Conservation (phyloP, 2,329 filamentous ascomycete species). For the Nemania bipapillata region DNA sequence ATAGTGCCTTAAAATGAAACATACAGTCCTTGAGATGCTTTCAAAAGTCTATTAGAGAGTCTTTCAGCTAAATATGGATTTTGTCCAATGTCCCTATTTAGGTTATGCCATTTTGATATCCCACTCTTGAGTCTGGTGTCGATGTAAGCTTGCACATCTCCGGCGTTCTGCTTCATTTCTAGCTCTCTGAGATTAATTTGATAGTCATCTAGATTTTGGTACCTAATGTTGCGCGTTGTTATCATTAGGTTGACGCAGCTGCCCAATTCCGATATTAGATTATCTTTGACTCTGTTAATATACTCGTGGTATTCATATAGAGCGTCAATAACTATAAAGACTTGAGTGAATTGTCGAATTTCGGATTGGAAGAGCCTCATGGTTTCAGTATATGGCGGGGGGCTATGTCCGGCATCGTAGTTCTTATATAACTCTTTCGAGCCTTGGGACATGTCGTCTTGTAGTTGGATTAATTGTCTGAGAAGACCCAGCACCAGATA, state of each 20-base stretch:
- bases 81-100: background rate
- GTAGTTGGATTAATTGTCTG: background rate
- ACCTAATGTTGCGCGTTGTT: background rate
- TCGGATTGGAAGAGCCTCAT: background rate
- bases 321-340: background rate
- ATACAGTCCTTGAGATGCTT: background rate
- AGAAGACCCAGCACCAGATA: background rate
- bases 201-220: too few species aligned
- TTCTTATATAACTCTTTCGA: background rate
- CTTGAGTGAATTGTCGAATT: background rate
- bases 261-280: background rate
- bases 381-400: background rate
- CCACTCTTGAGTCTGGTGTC: background rate
- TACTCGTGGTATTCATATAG: background rate
- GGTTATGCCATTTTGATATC: background rate
- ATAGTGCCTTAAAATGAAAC: background rate
- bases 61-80: background rate
- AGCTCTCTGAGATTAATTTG: background rate
- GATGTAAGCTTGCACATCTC: background rate
- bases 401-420: background rate
- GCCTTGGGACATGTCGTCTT: background rate
- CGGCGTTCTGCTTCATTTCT: background rate
- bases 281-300: background rate
- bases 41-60: background rate
- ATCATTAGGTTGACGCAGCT: constrained; percentile 1